Evolutionary conservation across 129 eudicot species (phyloP), one percentile per base, ranked within the genome.

Genomic region (Smallanthus sonchifolius): DNA sequence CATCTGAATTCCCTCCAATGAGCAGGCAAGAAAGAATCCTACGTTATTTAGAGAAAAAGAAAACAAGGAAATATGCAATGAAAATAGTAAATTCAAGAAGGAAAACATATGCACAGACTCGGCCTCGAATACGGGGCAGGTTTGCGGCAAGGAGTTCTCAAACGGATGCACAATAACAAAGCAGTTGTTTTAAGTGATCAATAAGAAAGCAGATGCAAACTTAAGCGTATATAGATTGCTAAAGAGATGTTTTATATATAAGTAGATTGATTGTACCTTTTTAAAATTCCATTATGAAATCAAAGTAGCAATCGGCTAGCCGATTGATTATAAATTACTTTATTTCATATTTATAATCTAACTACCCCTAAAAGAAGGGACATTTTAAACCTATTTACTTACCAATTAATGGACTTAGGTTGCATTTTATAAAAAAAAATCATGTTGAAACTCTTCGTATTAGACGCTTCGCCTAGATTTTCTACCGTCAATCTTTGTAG

Each of bases 91-190:
- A 34, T 61, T 61, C 66, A 32, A 32, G 10, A 10, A 61, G 66
- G 42, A 61, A 61, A 34, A 61, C 42, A 34, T 61, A 30, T 2
- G 66, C 42, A 4, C 66, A 28, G 10, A 61, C 66, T 1, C 66
- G 66, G 1, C 66, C 66, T 1, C 43, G 67, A 13, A 34, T 60
- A 60, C 19, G 67, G 19, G 66, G 66, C 19, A 34, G 66, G 66
- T 61, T 61, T 61, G 40, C 66, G 32, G 40, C 66, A 61, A 61
- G 40, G 55, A 38, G 37, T 72, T 72, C 76, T 56, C 76, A 72
- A 40, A 72, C 42, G 16, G 76, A 55, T 72, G 61, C 76, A 24
- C 7, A 55, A 9, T 20, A 34, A 55, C 36, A 13, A 72, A 35
- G 39, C 55, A 55, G 35, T 17, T 54, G 39, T 14, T 72, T 56